Conservation (phyloP, 2,329 filamentous ascomycete genomes). For the Trichoderma arundinaceum region DNA sequence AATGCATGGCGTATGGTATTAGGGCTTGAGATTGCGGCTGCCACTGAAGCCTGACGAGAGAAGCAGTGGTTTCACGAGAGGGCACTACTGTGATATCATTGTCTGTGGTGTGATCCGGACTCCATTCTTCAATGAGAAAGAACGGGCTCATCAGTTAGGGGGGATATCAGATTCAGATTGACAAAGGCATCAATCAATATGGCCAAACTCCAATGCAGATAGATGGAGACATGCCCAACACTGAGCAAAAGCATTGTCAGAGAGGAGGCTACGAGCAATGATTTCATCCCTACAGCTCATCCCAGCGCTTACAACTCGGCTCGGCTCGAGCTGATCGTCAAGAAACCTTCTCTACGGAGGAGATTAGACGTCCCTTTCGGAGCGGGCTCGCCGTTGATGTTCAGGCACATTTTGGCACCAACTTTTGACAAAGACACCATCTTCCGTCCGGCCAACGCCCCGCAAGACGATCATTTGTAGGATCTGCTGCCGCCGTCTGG, state of each 20-base stretch:
- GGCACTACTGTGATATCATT: too few species aligned
- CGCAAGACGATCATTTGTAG: conserved; percentile 22
- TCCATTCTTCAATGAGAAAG: too few species aligned
- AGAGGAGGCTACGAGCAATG: neutral
- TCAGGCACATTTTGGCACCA: conserved; percentile 12
- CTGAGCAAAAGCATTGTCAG: too few species aligned
- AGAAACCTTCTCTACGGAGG: conserved; percentile 8
- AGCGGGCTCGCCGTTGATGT: conserved; percentile 12
- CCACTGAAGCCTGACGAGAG: too few species aligned
- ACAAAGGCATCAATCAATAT: too few species aligned
- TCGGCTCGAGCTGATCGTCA: conserved; percentile 28
- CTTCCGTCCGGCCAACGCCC: neutral
- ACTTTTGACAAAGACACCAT: neutral
- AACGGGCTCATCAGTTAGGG: too few species aligned
- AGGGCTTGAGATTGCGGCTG: too few species aligned
- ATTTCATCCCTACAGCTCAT: neutral
- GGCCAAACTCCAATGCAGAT: neutral
- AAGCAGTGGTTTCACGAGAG: too few species aligned
- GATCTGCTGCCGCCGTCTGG: neutral
- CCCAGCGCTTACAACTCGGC: conserved; percentile 2
- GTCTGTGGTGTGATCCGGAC: too few species aligned
- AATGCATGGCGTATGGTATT: neutral
- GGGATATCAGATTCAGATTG: too few species aligned
- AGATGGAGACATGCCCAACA: neutral
- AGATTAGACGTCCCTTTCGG: neutral